Evolutionary conservation across 352 stramenopile genomes (phyloP).

Genomic region (Globisporangium acanthophoron): DNA sequence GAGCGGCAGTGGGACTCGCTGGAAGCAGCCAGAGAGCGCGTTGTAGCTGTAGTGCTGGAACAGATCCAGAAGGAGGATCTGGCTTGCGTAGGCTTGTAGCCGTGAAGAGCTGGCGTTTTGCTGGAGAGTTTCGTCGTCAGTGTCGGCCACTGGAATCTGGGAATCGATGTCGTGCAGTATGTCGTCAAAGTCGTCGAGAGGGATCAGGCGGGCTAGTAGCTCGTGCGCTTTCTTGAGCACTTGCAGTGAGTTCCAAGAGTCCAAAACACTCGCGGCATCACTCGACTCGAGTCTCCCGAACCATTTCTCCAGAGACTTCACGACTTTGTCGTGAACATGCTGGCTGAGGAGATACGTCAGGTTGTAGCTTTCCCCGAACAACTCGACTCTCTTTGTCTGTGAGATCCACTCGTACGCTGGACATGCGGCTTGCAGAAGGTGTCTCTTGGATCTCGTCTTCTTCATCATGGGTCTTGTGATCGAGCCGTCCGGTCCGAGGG

Average conservation of each 20-base stretch:
- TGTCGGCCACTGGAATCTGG: constrained; percentile 9
- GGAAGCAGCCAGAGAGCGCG: constrained; percentile 30
- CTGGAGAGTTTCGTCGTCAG: constrained; percentile 14
- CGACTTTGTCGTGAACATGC: constrained; percentile 39
- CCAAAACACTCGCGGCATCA: constrained; percentile 48
- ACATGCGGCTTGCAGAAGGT: not conserved
- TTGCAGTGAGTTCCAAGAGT: constrained; percentile 30
- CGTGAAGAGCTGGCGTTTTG: constrained; percentile 21
- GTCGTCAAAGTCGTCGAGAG: constrained; percentile 27
- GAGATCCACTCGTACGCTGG: constrained; percentile 27
- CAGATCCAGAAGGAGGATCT: constrained; percentile 46
- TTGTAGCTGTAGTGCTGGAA: constrained; percentile 58
- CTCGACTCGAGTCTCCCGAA: constrained; percentile 47
- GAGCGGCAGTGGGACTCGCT: constrained; percentile 24
- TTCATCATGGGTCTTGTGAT: not conserved
- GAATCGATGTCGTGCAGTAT: constrained; percentile 25
- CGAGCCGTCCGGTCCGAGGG: not conserved
- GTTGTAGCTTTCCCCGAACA: constrained; percentile 63
- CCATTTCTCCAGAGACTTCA: constrained; percentile 52
- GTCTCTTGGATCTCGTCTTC: not conserved
- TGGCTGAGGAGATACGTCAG: constrained; percentile 48
- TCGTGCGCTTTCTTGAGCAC: constrained; percentile 31
- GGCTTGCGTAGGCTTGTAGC: constrained; percentile 39
- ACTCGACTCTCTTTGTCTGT: constrained; percentile 29
- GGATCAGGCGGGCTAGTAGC: constrained; percentile 16